A percentile compares a stretch with the other conserved stretches of the same genome.
phyloP scores from a whole-genome alignment of 2,329 filamentous ascomycete species.

The Fusarium sulawesiense region DNA sequence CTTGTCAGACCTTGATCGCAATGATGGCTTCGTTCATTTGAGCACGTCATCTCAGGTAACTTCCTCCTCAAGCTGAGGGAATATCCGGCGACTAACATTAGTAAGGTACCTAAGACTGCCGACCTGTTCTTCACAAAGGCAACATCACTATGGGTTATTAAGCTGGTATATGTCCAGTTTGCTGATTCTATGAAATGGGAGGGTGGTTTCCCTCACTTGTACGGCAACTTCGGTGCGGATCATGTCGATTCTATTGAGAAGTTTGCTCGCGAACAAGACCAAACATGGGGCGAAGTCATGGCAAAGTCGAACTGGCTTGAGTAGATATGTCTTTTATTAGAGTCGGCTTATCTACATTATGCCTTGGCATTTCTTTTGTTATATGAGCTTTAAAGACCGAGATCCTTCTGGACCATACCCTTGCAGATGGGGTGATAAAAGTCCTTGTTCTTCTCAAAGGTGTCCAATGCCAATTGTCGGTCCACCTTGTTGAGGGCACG shows the following conservation, averaged over 20 bases:
- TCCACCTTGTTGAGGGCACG: conserved; percentile 80
- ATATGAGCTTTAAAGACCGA: conserved; percentile 56
- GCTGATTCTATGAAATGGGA: conserved; percentile 65
- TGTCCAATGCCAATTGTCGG: conserved; percentile 77
- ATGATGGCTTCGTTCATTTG: conserved; percentile 72
- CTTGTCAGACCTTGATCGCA: conserved; percentile 67
- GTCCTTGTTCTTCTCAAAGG: conserved; percentile 86
- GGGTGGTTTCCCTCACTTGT: conserved; percentile 68
- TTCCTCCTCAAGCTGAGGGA: background rate
- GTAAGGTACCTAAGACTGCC: conserved; percentile 59
- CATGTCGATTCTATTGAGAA: conserved; percentile 61
- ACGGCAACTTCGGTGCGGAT: conserved; percentile 65
- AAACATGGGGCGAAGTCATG: conserved; percentile 62
- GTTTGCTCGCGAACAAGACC: conserved; percentile 57
- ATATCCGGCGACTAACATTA: background rate
- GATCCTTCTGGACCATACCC: conserved; percentile 86
- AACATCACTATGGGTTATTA: conserved; percentile 62
- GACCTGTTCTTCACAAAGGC: conserved; percentile 57
- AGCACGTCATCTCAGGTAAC: conserved; percentile 66
- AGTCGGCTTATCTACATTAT: background rate
- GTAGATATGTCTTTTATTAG: conserved; percentile 34
- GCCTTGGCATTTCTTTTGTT: background rate
- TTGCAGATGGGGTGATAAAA: conserved; percentile 97
- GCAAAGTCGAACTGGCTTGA: conserved; percentile 56
- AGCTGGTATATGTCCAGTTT: conserved; percentile 62